Evolutionary conservation across 371 early-diverging fungal genomes (phyloP).

Genomic region (Mortierella sp.): DNA sequence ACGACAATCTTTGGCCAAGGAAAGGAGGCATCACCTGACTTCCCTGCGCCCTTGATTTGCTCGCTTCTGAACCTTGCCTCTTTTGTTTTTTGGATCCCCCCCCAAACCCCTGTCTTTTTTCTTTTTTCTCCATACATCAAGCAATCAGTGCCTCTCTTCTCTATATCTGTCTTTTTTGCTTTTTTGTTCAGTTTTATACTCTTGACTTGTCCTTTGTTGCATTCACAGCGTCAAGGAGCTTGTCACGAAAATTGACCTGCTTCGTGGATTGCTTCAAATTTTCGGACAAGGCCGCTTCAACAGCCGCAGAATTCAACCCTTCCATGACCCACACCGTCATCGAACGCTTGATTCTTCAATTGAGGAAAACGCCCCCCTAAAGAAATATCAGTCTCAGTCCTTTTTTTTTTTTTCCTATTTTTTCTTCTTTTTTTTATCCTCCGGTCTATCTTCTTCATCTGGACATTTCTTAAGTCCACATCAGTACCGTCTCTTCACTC

Average conservation of each 20-base stretch:
- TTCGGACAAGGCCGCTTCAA: constrained; percentile 52
- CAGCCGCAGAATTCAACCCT: constrained; percentile 51
- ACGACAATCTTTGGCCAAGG: constrained; percentile 10
- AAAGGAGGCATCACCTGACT: not conserved
- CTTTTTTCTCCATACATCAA: not conserved
- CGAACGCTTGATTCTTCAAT: constrained; percentile 46
- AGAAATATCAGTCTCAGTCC: not conserved
- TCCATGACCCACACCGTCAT: constrained; percentile 3
- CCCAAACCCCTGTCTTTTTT: not conserved
- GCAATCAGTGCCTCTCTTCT: constrained; percentile 1
- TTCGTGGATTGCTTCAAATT: constrained; percentile 16
- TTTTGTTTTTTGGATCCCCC: constrained; percentile 2
- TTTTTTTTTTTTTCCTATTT: constrained; percentile 6
- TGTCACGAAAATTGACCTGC: constrained; percentile 26
- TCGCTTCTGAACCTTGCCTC: constrained; percentile 1
- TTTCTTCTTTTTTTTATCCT: not conserved
- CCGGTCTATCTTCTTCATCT: not conserved
- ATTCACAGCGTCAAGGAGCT: constrained; percentile 42
- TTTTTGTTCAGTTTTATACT: constrained; percentile 42
- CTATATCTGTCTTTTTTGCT: constrained; percentile 10
- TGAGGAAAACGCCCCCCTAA: constrained; percentile 33
- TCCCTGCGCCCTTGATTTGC: constrained; percentile 1
- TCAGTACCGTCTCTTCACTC: constrained; percentile 1
- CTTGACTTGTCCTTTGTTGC: constrained; percentile 41
- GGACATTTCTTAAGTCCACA: not conserved